Base-by-base conservation (phyloP, 116 monocot species). In the Zostera marina region DNA sequence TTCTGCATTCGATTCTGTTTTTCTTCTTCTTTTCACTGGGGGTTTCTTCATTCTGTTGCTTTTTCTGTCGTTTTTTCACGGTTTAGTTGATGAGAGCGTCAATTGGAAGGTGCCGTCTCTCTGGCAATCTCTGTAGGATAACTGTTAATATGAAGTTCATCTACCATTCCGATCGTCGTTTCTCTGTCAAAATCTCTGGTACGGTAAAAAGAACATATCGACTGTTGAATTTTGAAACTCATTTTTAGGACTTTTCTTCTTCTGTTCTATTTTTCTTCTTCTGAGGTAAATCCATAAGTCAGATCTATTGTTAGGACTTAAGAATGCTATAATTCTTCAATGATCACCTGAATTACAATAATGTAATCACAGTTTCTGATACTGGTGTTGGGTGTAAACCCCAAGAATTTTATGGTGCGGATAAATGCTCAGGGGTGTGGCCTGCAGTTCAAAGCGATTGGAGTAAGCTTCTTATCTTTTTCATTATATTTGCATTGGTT, bases 371-470 rank as follows among this genome's bases (percentile, higher is more conserved):
- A 93, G 93, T 93, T 70, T 84, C 84, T 19, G 93, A 93, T 43
- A 93, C 93, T 38, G 87, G 93, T 2, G 64, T 73, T 25, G 84
- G 81, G 44, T 84, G 81, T 68, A 74, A 44, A 58, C 71, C 79
- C 70, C 76, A 65, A 47, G 88, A 88, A 66, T 81, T 87, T 44
- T 62, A 53, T 32, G 71, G 58, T 53, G 23, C 81, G 38, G 78
- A 74, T 23, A 1, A 24, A 9, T 47, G 5, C 7, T 42, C 22
- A 9, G 11, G 45, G 39, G 13, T 13, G 4, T 38, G 47, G 8
- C 3, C 26, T 21, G 15, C 7, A 25, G 24, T 32, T 59, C 52
- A 47, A 17, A 65, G 63, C 26, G 69, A 79, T 54, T 87, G 93
- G 93, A 84, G 93, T 93, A 73, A 60, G 19, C 44, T n/a, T 48